These are phyloP conservation scores for Fusarium sp. DNA, from an alignment of 2,329 filamentous ascomycete genomes.

Conservation along the genomic window DNA sequence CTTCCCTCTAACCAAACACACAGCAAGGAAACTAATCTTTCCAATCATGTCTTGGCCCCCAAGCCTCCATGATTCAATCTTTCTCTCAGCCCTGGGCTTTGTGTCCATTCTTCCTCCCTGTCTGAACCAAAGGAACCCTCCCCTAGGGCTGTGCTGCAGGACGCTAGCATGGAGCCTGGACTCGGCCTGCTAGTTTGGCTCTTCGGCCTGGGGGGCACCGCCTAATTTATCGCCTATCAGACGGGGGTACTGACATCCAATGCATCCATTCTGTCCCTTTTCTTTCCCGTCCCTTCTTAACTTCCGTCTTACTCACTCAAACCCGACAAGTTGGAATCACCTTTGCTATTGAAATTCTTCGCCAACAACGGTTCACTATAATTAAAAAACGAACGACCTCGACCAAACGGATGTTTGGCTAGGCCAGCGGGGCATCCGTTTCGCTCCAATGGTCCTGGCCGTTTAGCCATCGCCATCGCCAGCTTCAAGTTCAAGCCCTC, in stretches of 20 bases:
- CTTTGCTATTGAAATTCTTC: background rate
- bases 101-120: slow-evolving; percentile 22
- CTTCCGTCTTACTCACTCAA: slow-evolving; percentile 1
- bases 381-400: background rate
- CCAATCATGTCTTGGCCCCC: slow-evolving; percentile 33
- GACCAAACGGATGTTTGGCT: slow-evolving; percentile 10
- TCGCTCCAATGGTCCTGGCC: slow-evolving; percentile 40
- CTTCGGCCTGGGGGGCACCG: slow-evolving; percentile 17
- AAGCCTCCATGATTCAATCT: slow-evolving; percentile 19
- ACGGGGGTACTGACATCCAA: slow-evolving; percentile 42
- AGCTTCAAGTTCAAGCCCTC: slow-evolving; percentile 29
- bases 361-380: background rate
- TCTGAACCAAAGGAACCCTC: slow-evolving; percentile 10
- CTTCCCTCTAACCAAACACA: slow-evolving; percentile 1
- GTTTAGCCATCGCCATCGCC: slow-evolving; percentile 34
- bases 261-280: slow-evolving; percentile 27
- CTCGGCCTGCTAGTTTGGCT: slow-evolving; percentile 31
- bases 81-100: slow-evolving; percentile 21
- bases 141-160: slow-evolving; percentile 43
- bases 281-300: slow-evolving; percentile 17
- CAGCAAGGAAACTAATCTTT: background rate
- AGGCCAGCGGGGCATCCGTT: slow-evolving; percentile 9
- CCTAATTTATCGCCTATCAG: slow-evolving; percentile 42
- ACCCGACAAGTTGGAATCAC: background rate
- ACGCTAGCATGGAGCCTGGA: slow-evolving; percentile 28